Percentiles rank a stretch among this genome's conserved stretches.
phyloP scores from a whole-genome alignment of 176 grass and related monocot genomes.

The Phoenix dactylifera region DNA sequence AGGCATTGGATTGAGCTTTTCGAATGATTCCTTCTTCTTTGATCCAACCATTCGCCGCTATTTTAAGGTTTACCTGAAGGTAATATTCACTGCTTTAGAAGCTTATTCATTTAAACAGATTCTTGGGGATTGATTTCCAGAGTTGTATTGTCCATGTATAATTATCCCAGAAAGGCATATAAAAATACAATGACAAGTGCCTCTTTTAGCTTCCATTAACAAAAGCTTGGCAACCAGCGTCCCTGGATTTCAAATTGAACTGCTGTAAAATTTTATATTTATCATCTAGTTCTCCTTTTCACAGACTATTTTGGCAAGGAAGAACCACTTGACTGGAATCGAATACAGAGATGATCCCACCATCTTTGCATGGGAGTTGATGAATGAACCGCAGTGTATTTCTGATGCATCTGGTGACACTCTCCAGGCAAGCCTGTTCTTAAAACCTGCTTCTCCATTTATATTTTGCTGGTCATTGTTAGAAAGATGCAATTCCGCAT shows the following conservation, averaged over 20 bases:
- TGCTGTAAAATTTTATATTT: too few species aligned
- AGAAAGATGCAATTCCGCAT: too few species aligned
- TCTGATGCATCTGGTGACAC: slow-evolving; percentile 69
- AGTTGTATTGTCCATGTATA: too few species aligned
- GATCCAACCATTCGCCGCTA: slow-evolving; percentile 15
- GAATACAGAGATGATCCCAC: slow-evolving; percentile 40
- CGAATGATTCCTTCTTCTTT: slow-evolving; percentile 30
- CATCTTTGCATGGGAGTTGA: slow-evolving; percentile 94
- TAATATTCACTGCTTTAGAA: background rate
- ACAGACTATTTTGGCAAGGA: slow-evolving; percentile 23
- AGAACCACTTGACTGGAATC: slow-evolving; percentile 26
- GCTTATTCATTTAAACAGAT: too few species aligned
- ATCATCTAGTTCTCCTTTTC: background rate
- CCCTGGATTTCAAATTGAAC: too few species aligned
- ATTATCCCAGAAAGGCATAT: too few species aligned
- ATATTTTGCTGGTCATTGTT: too few species aligned
- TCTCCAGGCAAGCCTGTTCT: slow-evolving; percentile 49
- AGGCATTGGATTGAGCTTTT: slow-evolving; percentile 18
- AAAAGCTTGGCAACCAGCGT: too few species aligned
- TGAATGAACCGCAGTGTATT: slow-evolving; percentile 90
- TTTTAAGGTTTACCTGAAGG: slow-evolving; percentile 25
- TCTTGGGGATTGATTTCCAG: too few species aligned
- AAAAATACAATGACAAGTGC: too few species aligned
- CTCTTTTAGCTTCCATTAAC: too few species aligned
- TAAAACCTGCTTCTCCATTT: background rate